phyloP scores from a whole-genome alignment of 352 stramenopile species.

The Thraustochytrium striatum region DNA sequence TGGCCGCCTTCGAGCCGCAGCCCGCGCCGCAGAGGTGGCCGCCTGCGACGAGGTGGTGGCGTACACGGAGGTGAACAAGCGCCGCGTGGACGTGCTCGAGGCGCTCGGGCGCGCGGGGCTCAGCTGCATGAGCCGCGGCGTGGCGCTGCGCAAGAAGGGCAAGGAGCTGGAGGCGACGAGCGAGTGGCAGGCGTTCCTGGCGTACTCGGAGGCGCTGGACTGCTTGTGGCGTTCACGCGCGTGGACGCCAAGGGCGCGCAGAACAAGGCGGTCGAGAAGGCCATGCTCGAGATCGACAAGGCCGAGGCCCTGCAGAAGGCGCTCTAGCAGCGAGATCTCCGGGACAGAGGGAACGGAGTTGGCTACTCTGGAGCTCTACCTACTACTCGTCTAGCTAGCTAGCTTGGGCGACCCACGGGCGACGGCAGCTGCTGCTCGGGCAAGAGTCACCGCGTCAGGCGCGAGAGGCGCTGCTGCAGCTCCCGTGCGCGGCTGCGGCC shows the following conservation, averaged over 20 bases:
- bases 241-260: background rate
- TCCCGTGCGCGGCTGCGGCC: too few relatives aligned
- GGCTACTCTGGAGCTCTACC: too few relatives aligned
- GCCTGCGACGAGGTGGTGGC: background rate
- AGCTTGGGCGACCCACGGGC: too few relatives aligned
- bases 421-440: too few relatives aligned
- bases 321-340: background rate
- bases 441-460: too few relatives aligned
- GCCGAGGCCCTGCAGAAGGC: conserved; percentile 24
- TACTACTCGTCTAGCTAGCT: too few relatives aligned
- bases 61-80: conserved; percentile 16
- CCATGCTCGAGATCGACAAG: conserved; percentile 10
- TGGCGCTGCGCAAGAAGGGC: conserved; percentile 21
- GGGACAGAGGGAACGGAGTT: too few relatives aligned
- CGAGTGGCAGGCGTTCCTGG: conserved; percentile 15
- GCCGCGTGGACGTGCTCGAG: conserved; percentile 4
- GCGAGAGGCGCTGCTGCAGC: too few relatives aligned
- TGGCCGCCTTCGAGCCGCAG: conserved; percentile 18
- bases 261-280: conserved; percentile 25
- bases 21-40: background rate
- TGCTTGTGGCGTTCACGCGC: conserved; percentile 28
- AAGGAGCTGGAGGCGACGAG: background rate
- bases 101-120: background rate
- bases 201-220: conserved; percentile 35
- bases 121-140: background rate